Evolutionary conservation across 305 asterid species (phyloP).

Genomic region (Petunia hybrid): DNA sequence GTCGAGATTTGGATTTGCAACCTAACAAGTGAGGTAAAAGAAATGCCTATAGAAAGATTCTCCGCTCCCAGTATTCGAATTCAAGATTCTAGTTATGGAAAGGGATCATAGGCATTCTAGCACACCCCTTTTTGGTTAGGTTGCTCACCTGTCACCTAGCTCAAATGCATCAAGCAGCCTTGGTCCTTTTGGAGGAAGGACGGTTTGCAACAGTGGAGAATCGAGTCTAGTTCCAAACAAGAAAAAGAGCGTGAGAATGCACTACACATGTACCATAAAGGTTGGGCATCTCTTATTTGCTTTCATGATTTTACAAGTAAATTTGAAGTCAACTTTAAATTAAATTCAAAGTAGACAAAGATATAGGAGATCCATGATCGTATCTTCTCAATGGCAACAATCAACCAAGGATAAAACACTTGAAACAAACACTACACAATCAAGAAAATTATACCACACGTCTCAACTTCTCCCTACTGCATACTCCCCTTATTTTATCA

Average conservation of each 20-base stretch:
- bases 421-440: background rate
- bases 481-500: background rate
- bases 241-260: background rate
- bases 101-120: too few relatives aligned
- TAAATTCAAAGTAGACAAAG: background rate
- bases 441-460: background rate
- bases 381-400: background rate
- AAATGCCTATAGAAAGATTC: too few relatives aligned
- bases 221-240: background rate
- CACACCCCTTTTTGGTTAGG: too few relatives aligned
- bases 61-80: too few relatives aligned
- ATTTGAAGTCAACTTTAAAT: background rate
- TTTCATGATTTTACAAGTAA: background rate
- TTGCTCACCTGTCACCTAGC: too few relatives aligned
- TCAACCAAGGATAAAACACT: background rate
- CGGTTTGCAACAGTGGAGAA: too few relatives aligned
- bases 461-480: background rate
- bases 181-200: too few relatives aligned
- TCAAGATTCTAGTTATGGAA: too few relatives aligned
- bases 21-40: too few relatives aligned
- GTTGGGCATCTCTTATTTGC: background rate
- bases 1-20: too few relatives aligned
- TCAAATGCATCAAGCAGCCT: too few relatives aligned
- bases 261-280: background rate
- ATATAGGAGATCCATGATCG: background rate